Base-by-base conservation (phyloP, 805 yeast species). In the Lipomyces yamadae region DNA sequence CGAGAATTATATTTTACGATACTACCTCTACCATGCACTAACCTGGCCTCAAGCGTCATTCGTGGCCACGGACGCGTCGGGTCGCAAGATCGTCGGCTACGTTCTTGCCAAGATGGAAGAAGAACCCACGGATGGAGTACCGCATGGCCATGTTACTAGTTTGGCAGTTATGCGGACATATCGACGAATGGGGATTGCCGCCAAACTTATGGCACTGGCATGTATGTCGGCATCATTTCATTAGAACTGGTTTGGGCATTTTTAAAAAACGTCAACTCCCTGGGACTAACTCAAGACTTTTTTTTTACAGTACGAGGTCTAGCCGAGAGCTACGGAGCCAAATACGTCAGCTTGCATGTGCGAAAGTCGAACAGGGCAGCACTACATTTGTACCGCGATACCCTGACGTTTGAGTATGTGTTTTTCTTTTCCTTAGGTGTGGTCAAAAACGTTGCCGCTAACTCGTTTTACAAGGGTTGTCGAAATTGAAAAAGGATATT, bases 351-450 rank as follows among this genome's bases (percentile, higher is more conserved):
- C 18, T 81, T 95, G 71, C 99, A 95, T 76, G 99, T 95, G 39
- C 87, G 99, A 79, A 88, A 91, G 79, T 89, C 96, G 53, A 95
- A 95, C 79, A 81, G 91, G 74, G 98, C 98, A 8, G 99, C 99
- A 2, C 83, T 93, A 73, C 97, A 92, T 79, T 82, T 95, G 70
- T 95, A 95, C 80, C 84, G 89, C 75, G 96, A 91, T 75, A 89
- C 97, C 1, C 82, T 95, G 69, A 81, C 85, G 68, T 95, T 95
- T 76, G 93, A 89, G 76, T 70, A 65, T 32, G 73, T 60, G 11
- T 50, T 5, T 18, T 6, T 15, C 5, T 18, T 7, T 13, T 6
- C 34, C 13, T 2, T 24, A n/a, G 4, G 30, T 29, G 10, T 11
- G 11, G 30, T 2, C 15, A n/a, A 34, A 5, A 30, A 33, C n/a